Evolutionary conservation across 345 rosid species (phyloP).

Genomic region (Corymbia maculata): DNA sequence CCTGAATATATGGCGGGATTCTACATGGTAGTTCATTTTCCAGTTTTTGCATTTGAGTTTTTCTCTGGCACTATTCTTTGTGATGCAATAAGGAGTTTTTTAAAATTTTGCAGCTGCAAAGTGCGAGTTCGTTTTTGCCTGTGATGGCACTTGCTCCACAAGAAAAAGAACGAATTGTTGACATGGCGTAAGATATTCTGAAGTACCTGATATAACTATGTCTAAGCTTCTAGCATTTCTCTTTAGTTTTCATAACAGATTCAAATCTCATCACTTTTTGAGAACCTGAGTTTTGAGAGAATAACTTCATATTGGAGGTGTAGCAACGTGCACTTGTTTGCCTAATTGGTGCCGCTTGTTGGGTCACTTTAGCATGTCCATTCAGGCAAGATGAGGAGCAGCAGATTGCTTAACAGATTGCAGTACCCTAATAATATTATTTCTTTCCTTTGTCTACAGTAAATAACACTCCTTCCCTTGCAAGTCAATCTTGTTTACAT

Average conservation of each 20-base stretch:
- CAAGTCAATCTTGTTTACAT: background rate
- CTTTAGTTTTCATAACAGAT: background rate
- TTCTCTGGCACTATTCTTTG: background rate
- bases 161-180: slow-evolving; percentile 83
- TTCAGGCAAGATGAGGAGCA: background rate
- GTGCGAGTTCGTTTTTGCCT: slow-evolving; percentile 95
- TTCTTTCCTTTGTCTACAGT: background rate
- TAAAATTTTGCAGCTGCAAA: slow-evolving; percentile 55
- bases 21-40: slow-evolving; percentile 54
- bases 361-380: background rate
- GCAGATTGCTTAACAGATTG: background rate
- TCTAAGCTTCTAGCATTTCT: background rate
- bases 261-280: background rate
- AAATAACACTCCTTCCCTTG: background rate
- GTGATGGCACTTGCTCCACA: slow-evolving; percentile 99
- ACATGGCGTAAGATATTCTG: slow-evolving; percentile 78
- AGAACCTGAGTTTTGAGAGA: background rate
- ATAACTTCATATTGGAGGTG: background rate
- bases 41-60: background rate
- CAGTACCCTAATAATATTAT: background rate
- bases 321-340: background rate
- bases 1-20: slow-evolving; percentile 96
- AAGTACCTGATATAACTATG: background rate
- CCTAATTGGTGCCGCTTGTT: background rate
- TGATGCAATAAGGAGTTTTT: background rate